Percentiles rank a stretch among this genome's conserved stretches.
Conservation (phyloP, 805 yeast species). For the Wickerhamiella sorbophila region DNA sequence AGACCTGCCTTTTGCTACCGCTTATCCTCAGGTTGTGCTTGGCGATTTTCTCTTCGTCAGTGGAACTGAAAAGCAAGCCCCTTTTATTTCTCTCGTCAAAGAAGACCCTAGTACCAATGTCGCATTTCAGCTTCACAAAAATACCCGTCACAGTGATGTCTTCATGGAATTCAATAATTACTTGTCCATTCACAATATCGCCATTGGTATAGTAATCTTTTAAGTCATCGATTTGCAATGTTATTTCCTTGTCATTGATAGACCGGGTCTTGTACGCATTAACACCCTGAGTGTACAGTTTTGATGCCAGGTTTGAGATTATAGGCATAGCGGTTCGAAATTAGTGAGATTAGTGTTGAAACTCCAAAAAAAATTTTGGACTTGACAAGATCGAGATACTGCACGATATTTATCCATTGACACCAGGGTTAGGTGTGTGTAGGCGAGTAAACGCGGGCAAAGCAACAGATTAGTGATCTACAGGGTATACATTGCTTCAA, state of each 20-base stretch:
- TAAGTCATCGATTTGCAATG: constrained; percentile 3
- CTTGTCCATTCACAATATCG: constrained; percentile 4
- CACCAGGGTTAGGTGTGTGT: too few species aligned
- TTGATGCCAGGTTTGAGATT: not conserved
- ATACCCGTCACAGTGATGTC: constrained; percentile 1
- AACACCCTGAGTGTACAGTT: not conserved
- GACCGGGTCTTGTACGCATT: not conserved
- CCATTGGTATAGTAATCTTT: constrained; percentile 5
- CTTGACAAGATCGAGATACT: too few species aligned
- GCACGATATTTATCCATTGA: too few species aligned
- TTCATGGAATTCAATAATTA: constrained; percentile 2
- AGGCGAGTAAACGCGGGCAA: too few species aligned
- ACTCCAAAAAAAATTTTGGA: too few species aligned
- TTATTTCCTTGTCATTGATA: not conserved
- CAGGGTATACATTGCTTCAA: too few species aligned
- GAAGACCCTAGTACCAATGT: constrained; percentile 1
- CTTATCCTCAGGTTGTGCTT: not conserved
- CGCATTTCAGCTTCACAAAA: constrained; percentile 4
- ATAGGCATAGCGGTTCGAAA: not conserved
- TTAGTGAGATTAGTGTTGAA: too few species aligned
- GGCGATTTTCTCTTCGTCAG: not conserved
- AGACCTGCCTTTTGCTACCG: not conserved
- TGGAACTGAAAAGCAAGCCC: not conserved
- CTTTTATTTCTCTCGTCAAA: not conserved
- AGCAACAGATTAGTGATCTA: too few species aligned